Evolutionary conservation across 108 stramenopile genomes (phyloP), one percentile per base, ranked within the genome.

Genomic region (Schizochytrium sp.): DNA sequence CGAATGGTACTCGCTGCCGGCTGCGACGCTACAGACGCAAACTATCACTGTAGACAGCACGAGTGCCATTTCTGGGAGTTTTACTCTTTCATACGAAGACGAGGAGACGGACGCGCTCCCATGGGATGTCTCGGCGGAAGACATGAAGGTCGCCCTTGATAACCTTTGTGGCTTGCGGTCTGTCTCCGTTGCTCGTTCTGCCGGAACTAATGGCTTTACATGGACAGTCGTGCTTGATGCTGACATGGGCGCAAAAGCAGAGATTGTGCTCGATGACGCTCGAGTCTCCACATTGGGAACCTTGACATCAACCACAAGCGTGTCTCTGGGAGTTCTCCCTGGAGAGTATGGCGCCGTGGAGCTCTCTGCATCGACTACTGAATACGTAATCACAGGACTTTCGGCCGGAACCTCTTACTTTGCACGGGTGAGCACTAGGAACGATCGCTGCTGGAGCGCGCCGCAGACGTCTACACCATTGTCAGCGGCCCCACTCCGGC

Each of bases 191-290:
- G 29, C 72, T 16, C 29, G 43, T 87, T 55, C 92, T 63, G 90
- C 18, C 71, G 90, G 3, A 47, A 91, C 88, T 0, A 90, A 91
- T 72, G 89, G 60, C 53, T 95, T 93, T 89, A 71, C 87, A 5
- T 96, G 95, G 95, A 91, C 91, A 12, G 93, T 96, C 5, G 95
- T 95, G 5, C 95, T 94, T 92, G 76, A 34, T 90, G 57, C 63
- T 87, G 92, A 92, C 91, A 5, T 76, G 72, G 88, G 92, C 87
- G 6, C 76, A 87, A 45, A 87, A 58, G 2, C 63, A 12, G 53
- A 43, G 41, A 55, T 57, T 3, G 18, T 87, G 3, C 51, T 43
- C 5, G 89, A 44, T 41, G n/a, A 0, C 43, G 29, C n/a, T 41
- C 43, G 60, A 28, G 72, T 48, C 14, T 44, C 18, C 23, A 72